phyloP scores from a whole-genome alignment of 208 protist species.

The Phytomonas sp. region DNA sequence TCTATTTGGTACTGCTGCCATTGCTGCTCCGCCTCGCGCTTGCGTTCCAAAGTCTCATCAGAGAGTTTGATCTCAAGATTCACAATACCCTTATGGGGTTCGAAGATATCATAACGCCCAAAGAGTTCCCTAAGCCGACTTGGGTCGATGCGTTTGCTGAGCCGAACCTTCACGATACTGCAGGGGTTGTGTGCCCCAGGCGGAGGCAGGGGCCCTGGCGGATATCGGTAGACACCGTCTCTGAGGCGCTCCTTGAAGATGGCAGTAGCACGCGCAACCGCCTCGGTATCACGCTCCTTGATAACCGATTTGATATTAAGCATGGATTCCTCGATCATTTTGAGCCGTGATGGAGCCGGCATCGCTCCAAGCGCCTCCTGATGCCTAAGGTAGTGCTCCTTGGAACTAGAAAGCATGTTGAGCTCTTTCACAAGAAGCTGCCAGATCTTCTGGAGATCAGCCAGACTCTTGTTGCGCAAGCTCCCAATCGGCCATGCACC shows the following conservation, averaged over 20 bases:
- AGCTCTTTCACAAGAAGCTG: conserved; percentile 86
- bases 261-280: conserved; percentile 41
- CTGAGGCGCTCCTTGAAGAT: conserved; percentile 70
- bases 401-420: conserved; percentile 83
- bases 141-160: conserved; percentile 49
- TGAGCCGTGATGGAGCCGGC: conserved; percentile 77
- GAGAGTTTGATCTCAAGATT: conserved; percentile 49
- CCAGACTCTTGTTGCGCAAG: conserved; percentile 82
- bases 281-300: conserved; percentile 72
- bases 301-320: conserved; percentile 72
- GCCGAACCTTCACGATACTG: conserved; percentile 56
- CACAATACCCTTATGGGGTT: conserved; percentile 78
- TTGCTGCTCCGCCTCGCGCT: conserved; percentile 71
- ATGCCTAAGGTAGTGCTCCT: conserved; percentile 83
- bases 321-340: conserved; percentile 82
- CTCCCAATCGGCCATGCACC: conserved; percentile 78
- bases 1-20: conserved; percentile 72
- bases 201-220: conserved; percentile 76
- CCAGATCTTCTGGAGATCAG: conserved; percentile 91
- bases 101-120: conserved; percentile 76
- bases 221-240: conserved; percentile 68
- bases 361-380: conserved; percentile 88
- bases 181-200: conserved; percentile 52
- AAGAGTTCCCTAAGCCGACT: conserved; percentile 70
- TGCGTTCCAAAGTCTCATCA: conserved; percentile 48